phyloP scores from a whole-genome alignment of 1,284 basidiomycete species.

The Leccinum holopus region DNA sequence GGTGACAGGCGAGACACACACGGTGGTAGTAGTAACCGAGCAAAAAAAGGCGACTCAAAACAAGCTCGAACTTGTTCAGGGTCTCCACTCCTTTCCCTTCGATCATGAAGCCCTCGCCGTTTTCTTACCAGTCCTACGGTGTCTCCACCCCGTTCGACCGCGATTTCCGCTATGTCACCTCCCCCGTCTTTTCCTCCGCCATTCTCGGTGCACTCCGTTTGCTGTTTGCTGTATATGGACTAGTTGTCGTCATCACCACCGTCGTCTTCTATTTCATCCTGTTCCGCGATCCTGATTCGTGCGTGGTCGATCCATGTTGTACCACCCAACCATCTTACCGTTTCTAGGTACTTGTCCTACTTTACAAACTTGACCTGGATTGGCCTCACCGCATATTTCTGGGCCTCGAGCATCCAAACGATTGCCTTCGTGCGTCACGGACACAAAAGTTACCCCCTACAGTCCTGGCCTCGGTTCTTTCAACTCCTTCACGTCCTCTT shows the following conservation, averaged over 20 bases:
- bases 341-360: conserved; percentile 56
- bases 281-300: conserved; percentile 32
- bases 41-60: conserved; percentile 12
- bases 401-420: conserved; percentile 57
- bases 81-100: not conserved
- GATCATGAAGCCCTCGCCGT: conserved; percentile 12
- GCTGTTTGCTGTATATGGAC: conserved; percentile 52
- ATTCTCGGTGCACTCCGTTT: conserved; percentile 49
- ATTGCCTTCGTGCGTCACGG: conserved; percentile 40
- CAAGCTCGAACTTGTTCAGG: not conserved
- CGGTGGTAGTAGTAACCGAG: conserved; percentile 1
- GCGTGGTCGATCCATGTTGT: conserved; percentile 13
- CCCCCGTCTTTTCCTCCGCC: conserved; percentile 49
- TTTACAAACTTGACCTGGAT: conserved; percentile 65
- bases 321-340: not conserved
- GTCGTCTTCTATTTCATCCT: conserved; percentile 42
- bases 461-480: conserved; percentile 55
- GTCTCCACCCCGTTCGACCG: conserved; percentile 52
- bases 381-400: conserved; percentile 62
- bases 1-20: not conserved
- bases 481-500: conserved; percentile 59
- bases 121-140: conserved; percentile 29
- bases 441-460: conserved; percentile 50
- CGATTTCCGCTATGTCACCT: conserved; percentile 53
- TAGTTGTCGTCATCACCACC: conserved; percentile 45